phyloP scores from a whole-genome alignment of 106 monocot species.

The Dactylorhiza incarnata region DNA sequence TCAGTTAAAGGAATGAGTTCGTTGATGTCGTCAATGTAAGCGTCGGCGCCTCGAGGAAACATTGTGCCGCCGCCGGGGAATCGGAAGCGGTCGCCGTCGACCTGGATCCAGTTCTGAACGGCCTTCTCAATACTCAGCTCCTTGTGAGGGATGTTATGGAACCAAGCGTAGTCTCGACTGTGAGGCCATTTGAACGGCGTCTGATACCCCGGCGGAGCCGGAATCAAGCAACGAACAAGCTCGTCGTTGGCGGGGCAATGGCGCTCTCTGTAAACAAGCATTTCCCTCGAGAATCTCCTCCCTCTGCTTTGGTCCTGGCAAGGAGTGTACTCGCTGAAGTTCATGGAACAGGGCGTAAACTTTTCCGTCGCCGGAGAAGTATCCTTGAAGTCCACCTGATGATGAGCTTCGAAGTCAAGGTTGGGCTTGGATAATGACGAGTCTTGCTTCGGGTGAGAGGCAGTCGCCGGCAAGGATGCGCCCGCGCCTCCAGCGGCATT shows the following conservation, averaged over 20 bases:
- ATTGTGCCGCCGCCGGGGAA: constrained; percentile 59
- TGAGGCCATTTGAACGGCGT: constrained; percentile 54
- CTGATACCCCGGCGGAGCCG: constrained; percentile 47
- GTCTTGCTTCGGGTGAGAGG: not conserved
- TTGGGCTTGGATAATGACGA: constrained; percentile 3
- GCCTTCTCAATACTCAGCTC: constrained; percentile 65
- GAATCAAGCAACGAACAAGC: constrained; percentile 37
- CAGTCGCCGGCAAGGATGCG: not conserved
- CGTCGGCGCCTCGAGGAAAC: constrained; percentile 56
- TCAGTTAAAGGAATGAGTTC: constrained; percentile 41
- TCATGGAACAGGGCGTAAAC: constrained; percentile 33
- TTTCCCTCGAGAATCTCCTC: constrained; percentile 28
- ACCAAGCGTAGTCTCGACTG: constrained; percentile 55
- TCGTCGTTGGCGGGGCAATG: constrained; percentile 47
- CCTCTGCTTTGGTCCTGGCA: constrained; percentile 49
- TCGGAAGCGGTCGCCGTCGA: constrained; percentile 43
- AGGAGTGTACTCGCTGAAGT: constrained; percentile 60
- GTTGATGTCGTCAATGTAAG: constrained; percentile 51
- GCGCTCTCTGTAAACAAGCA: constrained; percentile 48
- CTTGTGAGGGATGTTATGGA: constrained; percentile 53
- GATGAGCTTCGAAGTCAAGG: constrained; percentile 55
- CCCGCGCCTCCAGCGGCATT: constrained; percentile 5
- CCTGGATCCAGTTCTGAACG: constrained; percentile 55
- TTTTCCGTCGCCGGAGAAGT: not conserved
- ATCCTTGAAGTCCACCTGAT: constrained; percentile 24